These are phyloP conservation scores for Nicotiana knightiana DNA, from an alignment of 257 asterid genomes.

Conservation along the genomic window DNA sequence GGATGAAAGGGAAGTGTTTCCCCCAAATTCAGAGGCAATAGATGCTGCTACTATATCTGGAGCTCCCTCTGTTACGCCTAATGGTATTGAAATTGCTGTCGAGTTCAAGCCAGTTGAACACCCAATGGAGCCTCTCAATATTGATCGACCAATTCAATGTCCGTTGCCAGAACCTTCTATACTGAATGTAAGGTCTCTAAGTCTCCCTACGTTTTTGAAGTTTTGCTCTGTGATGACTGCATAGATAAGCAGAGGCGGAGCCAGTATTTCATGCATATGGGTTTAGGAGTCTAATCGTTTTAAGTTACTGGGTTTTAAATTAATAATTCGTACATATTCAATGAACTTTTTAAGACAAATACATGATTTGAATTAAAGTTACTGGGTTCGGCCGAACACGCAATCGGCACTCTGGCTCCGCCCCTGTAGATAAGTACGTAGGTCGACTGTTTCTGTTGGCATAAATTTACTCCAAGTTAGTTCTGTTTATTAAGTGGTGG, in stretches of 20 bases:
- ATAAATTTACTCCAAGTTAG: background rate
- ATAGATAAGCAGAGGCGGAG: no score
- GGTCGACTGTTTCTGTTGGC: background rate
- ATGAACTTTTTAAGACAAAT: no score
- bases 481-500: background rate
- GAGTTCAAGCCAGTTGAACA: conserved; percentile 83
- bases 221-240: background rate
- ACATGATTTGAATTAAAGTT: no score
- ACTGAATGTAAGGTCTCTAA: conserved; percentile 52
- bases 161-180: conserved; percentile 91
- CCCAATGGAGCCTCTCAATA: conserved; percentile 70
- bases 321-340: no score
- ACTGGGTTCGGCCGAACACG: no score
- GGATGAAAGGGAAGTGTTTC: conserved; percentile 58
- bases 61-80: conserved; percentile 39
- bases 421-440: no score
- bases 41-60: conserved; percentile 24
- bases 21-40: conserved; percentile 41
- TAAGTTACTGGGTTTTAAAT: no score
- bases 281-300: no score
- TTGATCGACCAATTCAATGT: conserved; percentile 74
- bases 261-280: no score
- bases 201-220: background rate
- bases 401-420: no score
- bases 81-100: conserved; percentile 57